Evolutionary conservation across 176 grass and related monocot species (phyloP), one percentile per base, ranked within the genome.

Genomic region (Zoysia japonica): DNA sequence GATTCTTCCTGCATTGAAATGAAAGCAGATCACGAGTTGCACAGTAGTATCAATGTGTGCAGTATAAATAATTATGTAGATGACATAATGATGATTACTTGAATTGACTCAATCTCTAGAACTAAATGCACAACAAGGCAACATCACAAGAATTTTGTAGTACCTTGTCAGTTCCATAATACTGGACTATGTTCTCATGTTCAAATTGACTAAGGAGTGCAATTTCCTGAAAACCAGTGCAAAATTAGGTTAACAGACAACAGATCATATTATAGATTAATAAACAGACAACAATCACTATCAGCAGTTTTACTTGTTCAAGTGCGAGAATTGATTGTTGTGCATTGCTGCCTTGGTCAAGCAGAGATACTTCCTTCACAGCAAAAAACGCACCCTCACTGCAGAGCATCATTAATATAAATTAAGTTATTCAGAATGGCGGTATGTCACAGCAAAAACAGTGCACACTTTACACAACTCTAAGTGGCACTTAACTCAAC

Each of bases 111-210:
- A 28, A 65, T 56, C 62, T 61, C 47, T 50, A 61, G 17, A 80
- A 77, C 47, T 37, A 4, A 10, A 91, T 68, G 36, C 51, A 66
- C 67, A 63, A 74, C 44, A 15, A 12, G 60, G 61, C 0, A 85
- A 74, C 37, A 55, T 73, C 11, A 52, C 68, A 85, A 68, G 11
- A 84, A 68, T 5, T 48, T 65, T 13, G 65, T 4, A 71, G 14
- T 95, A 99, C 96, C 96, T 93, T 95, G 68, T 95, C 90, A 14
- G 96, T 99, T 89, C 96, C 96, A 89, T 95, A 93, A 85, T 99
- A 99, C 74, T 99, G 92, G 84, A 99, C 96, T 75, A 99, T 91
- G 76, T 99, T 99, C 88, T 99, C 96, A 72, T 99, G 92, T 75
- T 99, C 90, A 83, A 99, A 95, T 84, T 99, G 96, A 88, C 92